Evolutionary conservation across 805 yeast species (phyloP), one percentile per base, ranked within the genome.

Genomic region (Pichia occidentalis): DNA sequence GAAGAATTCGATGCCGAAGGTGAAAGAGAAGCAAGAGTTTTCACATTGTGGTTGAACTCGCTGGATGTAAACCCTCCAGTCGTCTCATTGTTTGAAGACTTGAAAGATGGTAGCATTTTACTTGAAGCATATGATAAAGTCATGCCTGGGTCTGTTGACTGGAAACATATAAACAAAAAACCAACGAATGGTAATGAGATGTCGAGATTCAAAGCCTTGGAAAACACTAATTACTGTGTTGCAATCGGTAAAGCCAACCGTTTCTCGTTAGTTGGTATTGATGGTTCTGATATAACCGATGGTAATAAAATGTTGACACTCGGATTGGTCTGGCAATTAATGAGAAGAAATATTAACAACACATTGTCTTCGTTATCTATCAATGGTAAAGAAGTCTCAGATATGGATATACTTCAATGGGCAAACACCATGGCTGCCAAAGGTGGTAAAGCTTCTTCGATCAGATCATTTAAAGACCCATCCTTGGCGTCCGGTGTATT

Each of bases 1-100:
- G 98, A 92, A 67, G 97, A 86, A 50, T 92, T 92, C 55, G 98
- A 92, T 59, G 98, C 98, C 19, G 98, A 92, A 65, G 98, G 98
- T 46, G 98, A 92, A 66, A 84, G 98, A 66, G 98, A 92, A 67
- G 98, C 98, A 3, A 77, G 98, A 61, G 98, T 92, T 10, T 92
- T 92, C 65, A 92, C 98, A 5, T 67, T 92, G 54, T 92, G 98
- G 98, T 75, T 92, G 57, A 92, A 92, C 64, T 86, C 96, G 2
- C 72, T 92, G 53, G 97, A 92, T 49, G 97, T 92, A 12, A 92
- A 88, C 46, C 97, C 97, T 20, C 85, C 96, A 19, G 90, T 92
- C 43, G 86, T 86, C 35, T 78, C 83, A 12, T 67, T 92, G 50
- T 92, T 92, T 52, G 97, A 90, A 63, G 97, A 92, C 57, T 72